phyloP scores from a whole-genome alignment of 768 basidiomycete genomes.

The Psilocybe cubensis region DNA sequence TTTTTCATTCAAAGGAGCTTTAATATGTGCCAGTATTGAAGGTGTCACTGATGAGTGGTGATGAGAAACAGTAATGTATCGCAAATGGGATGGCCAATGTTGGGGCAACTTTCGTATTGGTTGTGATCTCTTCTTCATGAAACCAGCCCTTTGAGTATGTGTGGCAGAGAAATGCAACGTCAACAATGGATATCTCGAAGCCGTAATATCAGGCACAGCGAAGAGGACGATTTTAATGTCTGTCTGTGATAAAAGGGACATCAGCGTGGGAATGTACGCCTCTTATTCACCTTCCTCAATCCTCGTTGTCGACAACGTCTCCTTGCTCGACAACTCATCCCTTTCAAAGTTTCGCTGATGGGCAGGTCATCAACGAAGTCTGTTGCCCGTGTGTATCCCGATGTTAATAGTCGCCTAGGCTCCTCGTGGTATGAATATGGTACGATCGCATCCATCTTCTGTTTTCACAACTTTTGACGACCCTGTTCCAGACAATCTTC shows the following conservation, averaged over 20 bases:
- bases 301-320: constrained; percentile 18
- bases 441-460: constrained; percentile 36
- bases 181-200: not conserved
- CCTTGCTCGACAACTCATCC: constrained; percentile 7
- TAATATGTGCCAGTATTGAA: constrained; percentile 42
- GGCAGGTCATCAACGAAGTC: constrained; percentile 76
- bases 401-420: constrained; percentile 87
- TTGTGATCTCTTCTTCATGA: constrained; percentile 22
- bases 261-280: constrained; percentile 28
- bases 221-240: not conserved
- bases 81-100: constrained; percentile 45
- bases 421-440: constrained; percentile 97
- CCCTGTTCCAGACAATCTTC: constrained; percentile 76
- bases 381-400: constrained; percentile 84
- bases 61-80: constrained; percentile 52
- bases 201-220: not conserved
- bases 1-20: constrained; percentile 21
- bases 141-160: not conserved
- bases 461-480: constrained; percentile 22
- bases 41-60: constrained; percentile 64
- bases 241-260: constrained; percentile 20
- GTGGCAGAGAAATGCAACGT: not conserved
- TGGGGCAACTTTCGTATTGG: constrained; percentile 11
- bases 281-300: constrained; percentile 18
- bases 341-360: constrained; percentile 44